A percentile compares a stretch with the other conserved stretches of the same genome.
phyloP scores from a whole-genome alignment of 176 grass and related monocot species.

The Luzula sylvatica region DNA sequence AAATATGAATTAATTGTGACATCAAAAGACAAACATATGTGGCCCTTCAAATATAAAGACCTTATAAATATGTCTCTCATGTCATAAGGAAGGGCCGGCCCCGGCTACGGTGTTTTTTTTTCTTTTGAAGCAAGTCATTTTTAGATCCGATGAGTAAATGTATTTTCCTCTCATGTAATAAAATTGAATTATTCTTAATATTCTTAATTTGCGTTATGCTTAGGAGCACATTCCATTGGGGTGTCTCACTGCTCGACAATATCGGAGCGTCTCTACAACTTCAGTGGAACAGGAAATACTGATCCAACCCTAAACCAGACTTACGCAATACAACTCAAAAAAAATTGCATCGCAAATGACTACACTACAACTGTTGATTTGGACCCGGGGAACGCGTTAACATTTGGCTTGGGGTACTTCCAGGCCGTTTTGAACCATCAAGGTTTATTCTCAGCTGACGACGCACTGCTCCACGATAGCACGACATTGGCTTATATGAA shows the following conservation, averaged over 20 bases:
- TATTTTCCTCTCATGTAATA: too few species aligned
- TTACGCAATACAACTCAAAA: conserved; percentile 18
- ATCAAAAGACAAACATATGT: too few species aligned
- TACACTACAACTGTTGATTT: conserved; percentile 17
- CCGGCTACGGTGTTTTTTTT: too few species aligned
- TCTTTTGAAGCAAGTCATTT: too few species aligned
- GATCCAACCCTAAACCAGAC: conserved; percentile 33
- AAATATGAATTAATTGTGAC: too few species aligned
- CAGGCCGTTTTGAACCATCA: conserved; percentile 6
- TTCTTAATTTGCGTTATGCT: neutral
- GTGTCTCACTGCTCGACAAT: conserved; percentile 48
- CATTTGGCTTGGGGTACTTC: conserved; percentile 46
- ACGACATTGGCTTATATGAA: conserved; percentile 31
- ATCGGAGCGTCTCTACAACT: conserved; percentile 39
- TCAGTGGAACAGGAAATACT: conserved; percentile 26
- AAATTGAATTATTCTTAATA: too few species aligned
- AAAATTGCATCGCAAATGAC: conserved; percentile 3
- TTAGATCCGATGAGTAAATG: too few species aligned
- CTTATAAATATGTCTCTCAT: too few species aligned
- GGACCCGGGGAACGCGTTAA: neutral
- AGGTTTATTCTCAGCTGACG: conserved; percentile 34
- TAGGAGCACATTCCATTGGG: conserved; percentile 51
- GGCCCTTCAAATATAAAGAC: too few species aligned
- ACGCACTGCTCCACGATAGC: conserved; percentile 38
- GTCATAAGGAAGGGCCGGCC: too few species aligned